A percentile compares a stretch with the other conserved stretches of the same genome.
Conservation (phyloP, 2,329 filamentous ascomycete genomes). For the Bipolaris oryzae region DNA sequence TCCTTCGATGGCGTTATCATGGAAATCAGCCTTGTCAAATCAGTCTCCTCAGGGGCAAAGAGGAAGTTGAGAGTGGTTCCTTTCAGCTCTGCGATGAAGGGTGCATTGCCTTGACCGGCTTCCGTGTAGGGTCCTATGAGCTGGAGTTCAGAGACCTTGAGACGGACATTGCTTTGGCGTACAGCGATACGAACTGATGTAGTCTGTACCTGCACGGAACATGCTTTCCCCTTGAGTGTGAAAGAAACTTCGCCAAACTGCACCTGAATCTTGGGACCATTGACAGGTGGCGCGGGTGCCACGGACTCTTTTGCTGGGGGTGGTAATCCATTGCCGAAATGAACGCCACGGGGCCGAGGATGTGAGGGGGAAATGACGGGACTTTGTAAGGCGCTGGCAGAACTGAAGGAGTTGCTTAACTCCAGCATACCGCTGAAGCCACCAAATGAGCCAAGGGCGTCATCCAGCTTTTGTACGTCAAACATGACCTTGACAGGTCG, state of each 20-base stretch:
- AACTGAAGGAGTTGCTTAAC: conserved; percentile 82
- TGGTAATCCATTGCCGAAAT: conserved; percentile 60
- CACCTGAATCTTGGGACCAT: conserved; percentile 70
- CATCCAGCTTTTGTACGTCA: conserved; percentile 81
- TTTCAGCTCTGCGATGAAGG: conserved; percentile 66
- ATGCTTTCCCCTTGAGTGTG: conserved; percentile 77
- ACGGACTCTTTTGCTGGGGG: conserved; percentile 19
- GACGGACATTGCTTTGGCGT: conserved; percentile 71
- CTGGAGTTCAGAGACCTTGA: conserved; percentile 77
- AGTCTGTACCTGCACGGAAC: conserved; percentile 74
- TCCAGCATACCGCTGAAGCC: conserved; percentile 91
- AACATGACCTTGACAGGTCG: conserved; percentile 77
- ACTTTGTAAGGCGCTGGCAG: conserved; percentile 63
- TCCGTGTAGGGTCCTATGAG: conserved; percentile 72
- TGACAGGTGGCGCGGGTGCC: conserved; percentile 16
- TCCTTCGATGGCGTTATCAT: conserved; percentile 91
- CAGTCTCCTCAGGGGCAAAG: conserved; percentile 73
- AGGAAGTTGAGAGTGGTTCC: conserved; percentile 75
- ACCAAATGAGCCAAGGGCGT: conserved; percentile 86
- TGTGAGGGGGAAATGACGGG: conserved; percentile 41
- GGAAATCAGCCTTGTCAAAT: conserved; percentile 80
- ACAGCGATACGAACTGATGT: conserved; percentile 82
- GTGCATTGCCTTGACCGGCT: conserved; percentile 60
- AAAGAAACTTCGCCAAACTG: conserved; percentile 78
- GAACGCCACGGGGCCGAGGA: conserved; percentile 56